Evolutionary conservation across 257 asterid species (phyloP).

Genomic region (Ligustrum vulgare): DNA sequence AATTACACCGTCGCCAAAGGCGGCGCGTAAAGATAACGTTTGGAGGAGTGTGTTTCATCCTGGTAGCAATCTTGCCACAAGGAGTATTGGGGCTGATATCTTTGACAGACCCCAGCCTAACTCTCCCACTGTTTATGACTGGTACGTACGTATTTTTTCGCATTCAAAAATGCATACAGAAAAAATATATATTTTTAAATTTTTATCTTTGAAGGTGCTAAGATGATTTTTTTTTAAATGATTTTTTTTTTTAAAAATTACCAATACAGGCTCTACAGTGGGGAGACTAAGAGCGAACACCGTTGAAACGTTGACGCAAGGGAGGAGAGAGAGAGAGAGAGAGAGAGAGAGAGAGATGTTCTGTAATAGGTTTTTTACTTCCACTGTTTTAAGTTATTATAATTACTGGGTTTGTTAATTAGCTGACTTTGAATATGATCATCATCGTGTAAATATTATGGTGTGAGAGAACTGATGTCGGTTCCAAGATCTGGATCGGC

Average conservation of each 20-base stretch:
- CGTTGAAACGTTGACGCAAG: slow-evolving; percentile 33
- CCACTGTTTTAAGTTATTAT: neutral
- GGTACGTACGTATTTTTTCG: slow-evolving; percentile 38
- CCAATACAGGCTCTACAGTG: slow-evolving; percentile 81
- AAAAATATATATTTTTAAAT: too few relatives aligned
- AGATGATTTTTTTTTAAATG: neutral
- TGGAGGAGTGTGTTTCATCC: slow-evolving; percentile 99
- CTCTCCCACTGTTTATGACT: slow-evolving; percentile 94
- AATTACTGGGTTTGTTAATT: slow-evolving; percentile 14
- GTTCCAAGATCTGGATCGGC: neutral
- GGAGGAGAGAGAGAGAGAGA: neutral
- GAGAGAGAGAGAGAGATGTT: slow-evolving; percentile 6
- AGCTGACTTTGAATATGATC: neutral
- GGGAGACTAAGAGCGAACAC: slow-evolving; percentile 79
- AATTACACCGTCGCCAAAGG: slow-evolving; percentile 49
- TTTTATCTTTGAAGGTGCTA: neutral
- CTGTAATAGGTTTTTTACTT: slow-evolving; percentile 37
- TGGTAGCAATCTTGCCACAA: slow-evolving; percentile 86
- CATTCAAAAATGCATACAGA: too few relatives aligned
- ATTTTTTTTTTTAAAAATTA: neutral
- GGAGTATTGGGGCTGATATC: slow-evolving; percentile 58
- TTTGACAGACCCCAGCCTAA: slow-evolving; percentile 89
- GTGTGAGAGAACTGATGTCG: neutral
- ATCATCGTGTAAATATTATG: neutral
- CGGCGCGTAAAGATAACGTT: slow-evolving; percentile 66